Base-by-base conservation (phyloP, 1,284 basidiomycete genomes). In the Pyrrhoderma lamaoense region DNA sequence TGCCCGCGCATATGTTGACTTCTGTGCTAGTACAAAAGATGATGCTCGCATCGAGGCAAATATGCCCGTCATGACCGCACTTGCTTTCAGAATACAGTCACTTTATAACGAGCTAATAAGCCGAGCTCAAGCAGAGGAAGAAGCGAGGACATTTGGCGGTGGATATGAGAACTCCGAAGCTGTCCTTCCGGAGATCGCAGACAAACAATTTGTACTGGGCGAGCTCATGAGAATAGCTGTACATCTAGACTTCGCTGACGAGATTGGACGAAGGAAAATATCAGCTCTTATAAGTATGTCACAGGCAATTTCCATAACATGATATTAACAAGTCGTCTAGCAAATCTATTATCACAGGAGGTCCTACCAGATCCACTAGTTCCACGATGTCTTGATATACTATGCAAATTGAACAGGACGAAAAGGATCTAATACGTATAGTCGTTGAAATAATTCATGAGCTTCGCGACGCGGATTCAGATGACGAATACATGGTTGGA, bases 391-490 rank as follows among this genome's bases (percentile, higher is more conserved):
- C 71, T 97, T 42, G 95, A 99, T 62, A 83, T 98, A 8, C 71
- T 99, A 43, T 80, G 85, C 57, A 85, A 83, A 61, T 85, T 97
- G 34, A 83, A 88, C 27, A 79, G 88, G 86, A 80, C 27, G 94
- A 99, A 68, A 75, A 85, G 9, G 95, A 98, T 64, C 77, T 98
- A 45, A 93, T 98, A 64, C 84, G 92, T 1, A 82, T 99, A 25
- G 84, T 97, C 2, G 94, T 98, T 19, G 95, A 99, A 61, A 84
- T 96, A 19, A 85, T 97, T 2, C 87, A 93, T 48, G 89, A 92
- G 55, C 73, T 95, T 13, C 76, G 92, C 14, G 87, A 90, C 60
- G 69, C 71, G 0, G 75, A 78, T 18, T 76, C 78, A 3, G 78
- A 79, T 3, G 73, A 75, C 13, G 70, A 68, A 8, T 61, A 63